Conservation (phyloP, 768 basidiomycete genomes). For the Agaricus blazei region DNA sequence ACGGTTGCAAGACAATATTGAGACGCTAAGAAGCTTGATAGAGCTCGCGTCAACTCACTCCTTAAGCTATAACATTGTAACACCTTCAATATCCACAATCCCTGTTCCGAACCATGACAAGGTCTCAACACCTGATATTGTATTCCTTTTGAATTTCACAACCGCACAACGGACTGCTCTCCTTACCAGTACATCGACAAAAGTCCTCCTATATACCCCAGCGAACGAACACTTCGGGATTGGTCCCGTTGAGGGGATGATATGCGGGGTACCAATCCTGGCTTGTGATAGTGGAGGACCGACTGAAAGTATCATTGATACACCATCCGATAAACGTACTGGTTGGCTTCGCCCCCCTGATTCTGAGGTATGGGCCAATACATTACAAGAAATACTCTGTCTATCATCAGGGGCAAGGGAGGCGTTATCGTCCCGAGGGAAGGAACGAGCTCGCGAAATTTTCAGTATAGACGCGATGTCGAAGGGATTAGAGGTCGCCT, state of each 20-base stretch:
- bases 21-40: conserved; percentile 60
- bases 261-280: conserved; percentile 83
- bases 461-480: conserved; percentile 83
- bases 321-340: conserved; percentile 43
- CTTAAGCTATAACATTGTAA: conserved; percentile 56
- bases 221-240: conserved; percentile 97
- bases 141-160: conserved; percentile 92
- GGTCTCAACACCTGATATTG: conserved; percentile 47
- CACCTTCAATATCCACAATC: conserved; percentile 37
- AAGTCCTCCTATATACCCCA: conserved; percentile 88
- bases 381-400: conserved; percentile 53
- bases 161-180: conserved; percentile 79
- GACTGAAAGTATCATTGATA: conserved; percentile 67
- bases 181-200: conserved; percentile 58
- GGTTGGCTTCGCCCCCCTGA: conserved; percentile 74
- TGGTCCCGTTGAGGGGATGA: conserved; percentile 93
- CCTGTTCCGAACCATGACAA: conserved; percentile 2
- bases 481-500: conserved; percentile 45
- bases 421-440: conserved; percentile 50
- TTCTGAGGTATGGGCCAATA: conserved; percentile 63
- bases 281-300: conserved; percentile 89
- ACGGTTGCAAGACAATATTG: conserved; percentile 78
- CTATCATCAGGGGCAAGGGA: conserved; percentile 36
- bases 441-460: conserved; percentile 49
- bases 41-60: conserved; percentile 46